Evolutionary conservation across 257 asterid genomes (phyloP).

Genomic region (Solanum infundibuliforme): DNA sequence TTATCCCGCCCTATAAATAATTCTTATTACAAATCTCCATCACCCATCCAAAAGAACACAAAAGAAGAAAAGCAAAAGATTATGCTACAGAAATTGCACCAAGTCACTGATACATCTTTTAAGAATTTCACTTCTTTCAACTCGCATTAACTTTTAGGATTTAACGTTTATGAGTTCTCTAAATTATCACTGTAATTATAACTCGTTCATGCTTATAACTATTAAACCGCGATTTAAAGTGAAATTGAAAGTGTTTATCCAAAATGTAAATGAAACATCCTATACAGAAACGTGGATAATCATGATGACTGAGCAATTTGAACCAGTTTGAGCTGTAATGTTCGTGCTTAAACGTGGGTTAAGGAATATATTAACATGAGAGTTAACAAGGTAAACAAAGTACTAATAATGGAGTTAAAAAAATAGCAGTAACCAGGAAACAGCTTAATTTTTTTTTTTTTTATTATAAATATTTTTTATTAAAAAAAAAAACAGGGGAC

Average conservation of each 20-base stretch:
- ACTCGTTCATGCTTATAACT: too few relatives aligned
- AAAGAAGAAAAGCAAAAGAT: not conserved
- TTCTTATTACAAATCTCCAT: not conserved
- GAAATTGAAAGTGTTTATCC: not conserved
- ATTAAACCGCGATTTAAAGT: not conserved
- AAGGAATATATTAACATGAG: conserved; percentile 82
- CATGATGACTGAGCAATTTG: conserved; percentile 25
- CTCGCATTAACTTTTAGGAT: not conserved
- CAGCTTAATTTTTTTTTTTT: not conserved
- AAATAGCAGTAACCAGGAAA: not conserved
- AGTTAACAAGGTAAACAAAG: conserved; percentile 3
- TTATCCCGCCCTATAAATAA: not conserved
- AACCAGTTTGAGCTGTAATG: conserved; percentile 63
- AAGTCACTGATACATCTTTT: not conserved
- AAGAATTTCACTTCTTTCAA: not conserved
- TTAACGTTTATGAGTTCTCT: not conserved
- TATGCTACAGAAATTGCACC: not conserved
- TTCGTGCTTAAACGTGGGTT: conserved; percentile 92
- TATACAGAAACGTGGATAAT: conserved; percentile 23
- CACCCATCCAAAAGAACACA: not conserved
- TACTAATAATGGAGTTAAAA: conserved; percentile 12
- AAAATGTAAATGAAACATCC: not conserved
- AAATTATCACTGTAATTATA: not conserved
- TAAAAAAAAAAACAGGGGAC: not conserved
- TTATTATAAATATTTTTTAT: not conserved